Evolutionary conservation across 2,329 filamentous ascomycete genomes (phyloP), one percentile per base, ranked within the genome.

Genomic region (Diaporthe sp.): DNA sequence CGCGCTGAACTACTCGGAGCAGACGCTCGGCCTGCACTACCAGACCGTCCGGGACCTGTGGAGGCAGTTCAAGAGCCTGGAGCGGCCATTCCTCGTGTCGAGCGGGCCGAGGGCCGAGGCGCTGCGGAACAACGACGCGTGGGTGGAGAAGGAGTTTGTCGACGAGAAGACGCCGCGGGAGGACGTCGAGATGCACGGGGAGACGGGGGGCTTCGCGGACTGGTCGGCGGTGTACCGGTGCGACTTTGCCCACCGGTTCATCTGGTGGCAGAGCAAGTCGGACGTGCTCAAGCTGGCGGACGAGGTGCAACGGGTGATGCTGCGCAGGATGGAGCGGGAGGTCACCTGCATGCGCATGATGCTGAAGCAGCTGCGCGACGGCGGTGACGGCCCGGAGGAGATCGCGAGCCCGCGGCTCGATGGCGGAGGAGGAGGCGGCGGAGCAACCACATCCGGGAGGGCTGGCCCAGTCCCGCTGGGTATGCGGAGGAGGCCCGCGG

Each of bases 11-110:
- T 73, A 78, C 51, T 77, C 76, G 31, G 77, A 78, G 55, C 77
- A 78, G 62, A 79, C 78, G 28, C 75, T 79, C 37, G 49, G 72
- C 19, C 74, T 79, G 57, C 78, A 79, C 73, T 78, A 76, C 74
- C 71, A 71, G 58, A 77, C 74, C 39, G 75, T 79, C n/a, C 70
- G 73, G n/a, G 73, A 76, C 67, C 68, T 78, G 49, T 79, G 78
- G 77, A 39, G 72, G 58, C 73, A 75, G 62, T 79, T 78, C 76
- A 78, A 78, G 77, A 65, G 58, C 28, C 77, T 78, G 12, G 78
- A 79, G 75, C 72, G 71, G 49, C 78, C 78, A 44, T 79, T 79
- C 60, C 72, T 79, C 0, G 62, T 78, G 9, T 42, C 72, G 25
- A 19, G 55, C 49, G 72, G 72, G 19, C n/a, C 53, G 31, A 46